These are phyloP conservation scores for Ustilago xerochloae DNA, from an alignment of 1,284 basidiomycete genomes.

Conservation along the genomic window DNA sequence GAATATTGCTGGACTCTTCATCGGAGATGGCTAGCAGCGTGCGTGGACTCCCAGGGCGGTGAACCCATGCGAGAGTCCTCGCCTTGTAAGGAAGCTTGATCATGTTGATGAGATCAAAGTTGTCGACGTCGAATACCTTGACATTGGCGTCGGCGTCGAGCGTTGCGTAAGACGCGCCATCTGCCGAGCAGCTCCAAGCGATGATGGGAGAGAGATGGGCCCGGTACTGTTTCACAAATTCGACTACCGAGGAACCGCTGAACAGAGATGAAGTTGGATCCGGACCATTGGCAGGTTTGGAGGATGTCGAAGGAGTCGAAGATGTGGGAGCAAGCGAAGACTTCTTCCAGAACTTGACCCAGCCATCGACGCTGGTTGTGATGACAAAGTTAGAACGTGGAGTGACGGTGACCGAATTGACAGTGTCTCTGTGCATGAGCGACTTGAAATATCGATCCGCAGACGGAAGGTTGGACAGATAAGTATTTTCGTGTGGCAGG, in stretches of 20 bases:
- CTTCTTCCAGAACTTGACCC: conserved; percentile 99
- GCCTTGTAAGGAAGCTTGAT: conserved; percentile 75
- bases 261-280: conserved; percentile 15
- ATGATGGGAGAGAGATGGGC: conserved; percentile 86
- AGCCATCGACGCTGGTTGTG: conserved; percentile 93
- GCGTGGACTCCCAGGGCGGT: conserved; percentile 85
- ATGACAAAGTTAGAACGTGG: conserved; percentile 78
- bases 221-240: conserved; percentile 72
- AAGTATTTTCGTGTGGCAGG: conserved; percentile 81
- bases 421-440: conserved; percentile 95
- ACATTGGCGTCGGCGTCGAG: conserved; percentile 71
- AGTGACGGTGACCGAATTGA: conserved; percentile 80
- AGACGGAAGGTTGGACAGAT: conserved; percentile 88
- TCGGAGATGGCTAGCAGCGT: conserved; percentile 90
- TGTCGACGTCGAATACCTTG: conserved; percentile 96
- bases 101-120: conserved; percentile 99
- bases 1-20: conserved; percentile 78
- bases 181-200: conserved; percentile 85
- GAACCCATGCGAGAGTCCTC: conserved; percentile 77
- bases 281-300: background rate
- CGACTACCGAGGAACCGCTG: conserved; percentile 59
- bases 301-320: conserved; percentile 79
- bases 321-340: conserved; percentile 82
- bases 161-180: conserved; percentile 91
- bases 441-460: conserved; percentile 95